phyloP scores from a whole-genome alignment of 768 basidiomycete species.

The Lactifluus hygrophoroides region DNA sequence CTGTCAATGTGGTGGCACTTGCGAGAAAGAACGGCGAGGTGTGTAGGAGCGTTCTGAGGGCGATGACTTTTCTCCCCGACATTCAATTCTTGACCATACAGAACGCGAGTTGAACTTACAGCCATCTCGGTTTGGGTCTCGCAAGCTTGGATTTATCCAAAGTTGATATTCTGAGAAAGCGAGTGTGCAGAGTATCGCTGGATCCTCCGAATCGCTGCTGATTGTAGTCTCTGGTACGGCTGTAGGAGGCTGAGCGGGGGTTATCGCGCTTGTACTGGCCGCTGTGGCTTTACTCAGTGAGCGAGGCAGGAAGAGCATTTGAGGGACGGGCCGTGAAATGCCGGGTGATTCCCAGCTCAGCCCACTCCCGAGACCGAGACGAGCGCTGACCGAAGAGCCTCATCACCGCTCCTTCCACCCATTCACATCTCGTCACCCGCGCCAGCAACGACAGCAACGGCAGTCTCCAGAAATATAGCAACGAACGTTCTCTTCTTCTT shows the following conservation, averaged over 20 bases:
- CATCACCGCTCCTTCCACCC: too few species aligned
- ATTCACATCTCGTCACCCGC: background rate
- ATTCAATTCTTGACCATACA: slow-evolving; percentile 14
- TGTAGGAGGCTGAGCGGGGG: too few species aligned
- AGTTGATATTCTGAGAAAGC: slow-evolving; percentile 65
- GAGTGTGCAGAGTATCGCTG: slow-evolving; percentile 40
- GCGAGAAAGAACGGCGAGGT: slow-evolving; percentile 29
- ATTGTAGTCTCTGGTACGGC: too few species aligned
- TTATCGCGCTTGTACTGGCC: too few species aligned
- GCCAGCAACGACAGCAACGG: background rate
- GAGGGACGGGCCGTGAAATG: too few species aligned
- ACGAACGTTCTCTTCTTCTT: too few species aligned
- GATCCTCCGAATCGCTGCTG: slow-evolving; percentile 32
- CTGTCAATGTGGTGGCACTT: slow-evolving; percentile 26
- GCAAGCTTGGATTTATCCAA: slow-evolving; percentile 53
- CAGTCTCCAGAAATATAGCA: background rate
- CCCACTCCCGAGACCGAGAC: too few species aligned
- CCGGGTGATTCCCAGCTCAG: too few species aligned
- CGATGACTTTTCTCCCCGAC: slow-evolving; percentile 13
- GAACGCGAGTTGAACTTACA: slow-evolving; percentile 35
- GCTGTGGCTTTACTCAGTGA: too few species aligned
- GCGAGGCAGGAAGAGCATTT: too few species aligned
- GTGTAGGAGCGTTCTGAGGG: slow-evolving; percentile 40
- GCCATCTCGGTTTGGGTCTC: slow-evolving; percentile 37
- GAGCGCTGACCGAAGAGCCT: too few species aligned